Evolutionary conservation across 768 basidiomycete species (phyloP).

Genomic region (Hemileccinum rubropunctum): DNA sequence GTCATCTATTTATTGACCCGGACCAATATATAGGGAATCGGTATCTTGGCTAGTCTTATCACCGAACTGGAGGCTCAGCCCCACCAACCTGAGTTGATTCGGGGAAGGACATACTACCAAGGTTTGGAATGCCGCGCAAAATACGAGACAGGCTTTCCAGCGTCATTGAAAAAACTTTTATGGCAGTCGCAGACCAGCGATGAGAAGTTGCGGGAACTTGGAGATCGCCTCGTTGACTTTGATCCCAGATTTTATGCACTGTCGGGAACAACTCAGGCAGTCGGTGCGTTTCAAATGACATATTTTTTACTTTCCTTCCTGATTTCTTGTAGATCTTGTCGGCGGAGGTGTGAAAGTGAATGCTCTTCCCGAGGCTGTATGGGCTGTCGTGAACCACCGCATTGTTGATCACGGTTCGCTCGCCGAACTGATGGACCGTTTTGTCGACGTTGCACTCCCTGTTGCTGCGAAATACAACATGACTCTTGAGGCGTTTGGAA

Average conservation of each 20-base stretch:
- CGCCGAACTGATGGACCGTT: slow-evolving; percentile 11
- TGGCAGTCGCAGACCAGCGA: slow-evolving; percentile 21
- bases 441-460: slow-evolving; percentile 5
- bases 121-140: slow-evolving; percentile 42
- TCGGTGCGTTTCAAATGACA: slow-evolving; percentile 16
- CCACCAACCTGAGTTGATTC: slow-evolving; percentile 29
- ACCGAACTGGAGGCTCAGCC: slow-evolving; percentile 48
- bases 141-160: slow-evolving; percentile 36
- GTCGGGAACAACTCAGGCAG: slow-evolving; percentile 28
- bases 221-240: slow-evolving; percentile 17
- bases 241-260: slow-evolving; percentile 17
- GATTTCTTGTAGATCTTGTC: slow-evolving; percentile 37
- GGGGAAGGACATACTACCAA: slow-evolving; percentile 26
- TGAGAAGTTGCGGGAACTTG: slow-evolving; percentile 16
- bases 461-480: slow-evolving; percentile 37
- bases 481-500: slow-evolving; percentile 41
- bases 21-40: slow-evolving; percentile 42
- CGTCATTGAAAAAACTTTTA: slow-evolving; percentile 17
- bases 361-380: slow-evolving; percentile 43
- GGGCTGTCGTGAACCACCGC: slow-evolving; percentile 35
- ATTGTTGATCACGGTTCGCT: slow-evolving; percentile 33
- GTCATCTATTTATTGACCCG: not conserved
- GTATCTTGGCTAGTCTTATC: slow-evolving; percentile 49
- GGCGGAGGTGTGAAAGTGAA: slow-evolving; percentile 44
- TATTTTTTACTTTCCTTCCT: slow-evolving; percentile 14